Percentiles rank a stretch among this genome's conserved stretches.
phyloP scores from a whole-genome alignment of 352 stramenopile species.

The Phytophthora sansomeana region DNA sequence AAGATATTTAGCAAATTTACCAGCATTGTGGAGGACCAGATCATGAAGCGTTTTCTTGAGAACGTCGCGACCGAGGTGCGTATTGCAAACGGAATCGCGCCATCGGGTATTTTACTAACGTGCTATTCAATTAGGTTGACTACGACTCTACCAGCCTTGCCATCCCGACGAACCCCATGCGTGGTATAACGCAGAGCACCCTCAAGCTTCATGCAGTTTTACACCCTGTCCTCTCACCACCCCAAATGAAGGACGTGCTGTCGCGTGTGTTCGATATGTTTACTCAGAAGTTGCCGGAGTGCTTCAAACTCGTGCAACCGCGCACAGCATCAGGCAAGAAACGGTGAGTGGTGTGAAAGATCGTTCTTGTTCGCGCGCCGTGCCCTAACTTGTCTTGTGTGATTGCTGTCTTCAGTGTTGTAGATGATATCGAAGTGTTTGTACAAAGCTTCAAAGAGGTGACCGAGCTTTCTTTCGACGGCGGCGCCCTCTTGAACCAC shows the following conservation, averaged over 20 bases:
- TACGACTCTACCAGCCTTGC: slow-evolving; percentile 69
- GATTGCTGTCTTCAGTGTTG: slow-evolving; percentile 45
- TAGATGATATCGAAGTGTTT: slow-evolving; percentile 80
- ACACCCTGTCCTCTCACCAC: slow-evolving; percentile 90
- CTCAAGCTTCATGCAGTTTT: slow-evolving; percentile 96
- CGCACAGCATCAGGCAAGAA: slow-evolving; percentile 76
- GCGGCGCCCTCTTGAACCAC: slow-evolving; percentile 61
- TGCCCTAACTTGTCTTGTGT: slow-evolving; percentile 7
- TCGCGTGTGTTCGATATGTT: slow-evolving; percentile 92
- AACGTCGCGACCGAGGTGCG: slow-evolving; percentile 73
- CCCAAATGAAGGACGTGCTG: slow-evolving; percentile 97
- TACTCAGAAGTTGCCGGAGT: slow-evolving; percentile 88
- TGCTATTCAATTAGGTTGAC: slow-evolving; percentile 61
- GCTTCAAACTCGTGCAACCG: slow-evolving; percentile 88
- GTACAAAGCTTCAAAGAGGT: slow-evolving; percentile 80
- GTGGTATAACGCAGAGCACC: slow-evolving; percentile 95
- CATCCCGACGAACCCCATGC: slow-evolving; percentile 86
- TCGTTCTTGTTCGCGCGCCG: neutral
- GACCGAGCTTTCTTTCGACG: slow-evolving; percentile 73
- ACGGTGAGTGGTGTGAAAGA: slow-evolving; percentile 44
- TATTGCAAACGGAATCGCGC: slow-evolving; percentile 20
- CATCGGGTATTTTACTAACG: slow-evolving; percentile 36
- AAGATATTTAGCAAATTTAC: slow-evolving; percentile 99
- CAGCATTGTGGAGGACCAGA: slow-evolving; percentile 96
- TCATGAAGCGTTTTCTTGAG: slow-evolving; percentile 94